Conservation (phyloP, 1,139 yeast genomes). For the Blastobotrys petasosporus region DNA sequence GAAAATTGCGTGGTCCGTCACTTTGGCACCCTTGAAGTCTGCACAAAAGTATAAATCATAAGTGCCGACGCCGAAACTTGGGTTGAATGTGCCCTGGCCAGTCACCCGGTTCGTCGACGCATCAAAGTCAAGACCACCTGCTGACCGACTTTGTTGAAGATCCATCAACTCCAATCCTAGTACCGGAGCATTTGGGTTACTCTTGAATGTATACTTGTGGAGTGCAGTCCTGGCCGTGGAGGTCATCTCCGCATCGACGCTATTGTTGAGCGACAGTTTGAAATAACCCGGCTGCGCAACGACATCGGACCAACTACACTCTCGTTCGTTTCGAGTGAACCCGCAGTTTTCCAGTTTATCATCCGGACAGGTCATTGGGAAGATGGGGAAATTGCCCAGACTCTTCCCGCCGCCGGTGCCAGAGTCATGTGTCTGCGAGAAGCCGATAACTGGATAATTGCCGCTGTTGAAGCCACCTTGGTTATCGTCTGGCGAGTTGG, state of each 20-base stretch:
- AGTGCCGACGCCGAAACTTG: conserved; percentile 12
- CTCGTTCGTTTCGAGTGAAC: conserved; percentile 5
- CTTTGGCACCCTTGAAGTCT: conserved; percentile 9
- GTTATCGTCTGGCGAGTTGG: conserved; percentile 28
- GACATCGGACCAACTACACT: conserved; percentile 3
- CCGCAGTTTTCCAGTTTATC: conserved; percentile 7
- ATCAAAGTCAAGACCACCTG: conserved; percentile 7
- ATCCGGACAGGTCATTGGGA: conserved; percentile 8
- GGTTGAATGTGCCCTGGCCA: conserved; percentile 10
- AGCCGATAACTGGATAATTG: conserved; percentile 31
- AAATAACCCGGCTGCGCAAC: conserved; percentile 11
- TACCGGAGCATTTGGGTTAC: conserved; percentile 3
- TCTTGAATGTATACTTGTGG: conserved; percentile 10
- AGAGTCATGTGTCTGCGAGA: conserved; percentile 40
- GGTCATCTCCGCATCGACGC: conserved; percentile 9
- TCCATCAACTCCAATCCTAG: conserved; percentile 9
- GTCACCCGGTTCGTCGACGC: conserved; percentile 3
- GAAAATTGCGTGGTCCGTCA: conserved; percentile 8
- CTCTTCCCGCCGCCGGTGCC: conserved; percentile 40
- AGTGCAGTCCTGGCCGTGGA: conserved; percentile 10
- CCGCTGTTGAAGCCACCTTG: conserved; percentile 37
- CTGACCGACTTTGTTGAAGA: conserved; percentile 4
- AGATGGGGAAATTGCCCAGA: conserved; percentile 11
- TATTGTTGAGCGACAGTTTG: conserved; percentile 1
- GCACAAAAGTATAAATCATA: conserved; percentile 14